Conservation (phyloP, 139 green algal genomes). For the Helicosporidium sp. region DNA sequence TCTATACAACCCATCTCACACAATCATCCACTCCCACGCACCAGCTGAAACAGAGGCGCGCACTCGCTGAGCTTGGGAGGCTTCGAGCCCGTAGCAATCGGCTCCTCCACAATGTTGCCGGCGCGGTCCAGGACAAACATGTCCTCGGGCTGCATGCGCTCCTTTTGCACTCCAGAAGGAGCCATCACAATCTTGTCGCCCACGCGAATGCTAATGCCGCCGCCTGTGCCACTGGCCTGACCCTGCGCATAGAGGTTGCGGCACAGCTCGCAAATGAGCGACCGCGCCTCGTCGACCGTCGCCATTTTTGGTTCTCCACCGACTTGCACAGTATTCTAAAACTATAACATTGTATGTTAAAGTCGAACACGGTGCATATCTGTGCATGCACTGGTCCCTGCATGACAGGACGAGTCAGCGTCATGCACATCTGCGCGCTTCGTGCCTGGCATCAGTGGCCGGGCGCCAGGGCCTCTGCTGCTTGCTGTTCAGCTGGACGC, state of each 20-base stretch:
- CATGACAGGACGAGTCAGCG: too few species aligned
- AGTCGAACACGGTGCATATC: too few species aligned
- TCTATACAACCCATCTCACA: too few species aligned
- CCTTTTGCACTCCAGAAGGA: slow-evolving; percentile 70
- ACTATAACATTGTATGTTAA: too few species aligned
- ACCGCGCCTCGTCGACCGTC: slow-evolving; percentile 39
- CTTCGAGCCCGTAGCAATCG: slow-evolving; percentile 43
- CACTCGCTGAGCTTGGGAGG: slow-evolving; percentile 84
- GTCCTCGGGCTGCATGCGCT: slow-evolving; percentile 74
- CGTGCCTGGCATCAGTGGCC: too few species aligned
- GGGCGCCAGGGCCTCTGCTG: too few species aligned
- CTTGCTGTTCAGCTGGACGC: not conserved
- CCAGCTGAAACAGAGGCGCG: slow-evolving; percentile 69
- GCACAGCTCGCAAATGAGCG: slow-evolving; percentile 65
- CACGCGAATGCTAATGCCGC: slow-evolving; percentile 65
- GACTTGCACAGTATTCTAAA: too few species aligned
- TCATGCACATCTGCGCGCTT: too few species aligned
- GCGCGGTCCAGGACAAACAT: slow-evolving; percentile 78
- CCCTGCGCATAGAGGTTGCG: slow-evolving; percentile 56
- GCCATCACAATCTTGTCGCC: slow-evolving; percentile 64
- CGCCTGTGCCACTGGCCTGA: slow-evolving; percentile 65
- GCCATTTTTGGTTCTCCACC: slow-evolving; percentile 1
- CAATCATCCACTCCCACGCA: too few species aligned
- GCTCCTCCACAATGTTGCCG: slow-evolving; percentile 38
- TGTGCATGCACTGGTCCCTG: too few species aligned